These are phyloP conservation scores for Colletotrichum australisinense DNA, from an alignment of 2,329 filamentous ascomycete species.

Conservation along the genomic window DNA sequence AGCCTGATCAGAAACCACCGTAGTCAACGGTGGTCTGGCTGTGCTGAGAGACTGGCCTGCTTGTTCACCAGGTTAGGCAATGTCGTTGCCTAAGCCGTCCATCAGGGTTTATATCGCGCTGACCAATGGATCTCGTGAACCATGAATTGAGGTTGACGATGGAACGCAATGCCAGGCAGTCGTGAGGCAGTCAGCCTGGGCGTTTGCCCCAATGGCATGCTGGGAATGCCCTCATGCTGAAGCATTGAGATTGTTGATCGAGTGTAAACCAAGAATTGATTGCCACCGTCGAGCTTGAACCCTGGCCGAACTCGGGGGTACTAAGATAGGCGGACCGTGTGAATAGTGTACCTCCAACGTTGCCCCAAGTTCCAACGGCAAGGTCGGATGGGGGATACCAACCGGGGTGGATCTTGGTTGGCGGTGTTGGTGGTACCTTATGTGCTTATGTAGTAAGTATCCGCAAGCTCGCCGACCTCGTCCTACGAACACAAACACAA, in stretches of 20 bases:
- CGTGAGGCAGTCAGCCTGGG: neutral
- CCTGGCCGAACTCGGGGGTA: too few species aligned
- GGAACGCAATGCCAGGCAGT: neutral
- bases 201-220: too few species aligned
- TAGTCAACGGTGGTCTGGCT: neutral
- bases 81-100: slow-evolving; percentile 5
- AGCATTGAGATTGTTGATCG: neutral
- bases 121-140: neutral
- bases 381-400: slow-evolving; percentile 20
- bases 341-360: neutral
- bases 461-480: neutral
- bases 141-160: neutral
- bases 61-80: neutral
- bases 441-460: too few species aligned
- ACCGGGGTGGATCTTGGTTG: slow-evolving; percentile 1
- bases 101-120: neutral
- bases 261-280: neutral
- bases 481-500: neutral
- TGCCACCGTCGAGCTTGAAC: too few species aligned
- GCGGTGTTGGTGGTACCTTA: neutral
- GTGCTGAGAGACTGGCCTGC: neutral
- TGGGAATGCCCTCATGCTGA: neutral
- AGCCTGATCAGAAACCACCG: neutral
- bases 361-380: slow-evolving; percentile 15
- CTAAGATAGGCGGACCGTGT: neutral